Conservation (phyloP, 768 basidiomycete genomes). For the Daedaleopsis sinensis region DNA sequence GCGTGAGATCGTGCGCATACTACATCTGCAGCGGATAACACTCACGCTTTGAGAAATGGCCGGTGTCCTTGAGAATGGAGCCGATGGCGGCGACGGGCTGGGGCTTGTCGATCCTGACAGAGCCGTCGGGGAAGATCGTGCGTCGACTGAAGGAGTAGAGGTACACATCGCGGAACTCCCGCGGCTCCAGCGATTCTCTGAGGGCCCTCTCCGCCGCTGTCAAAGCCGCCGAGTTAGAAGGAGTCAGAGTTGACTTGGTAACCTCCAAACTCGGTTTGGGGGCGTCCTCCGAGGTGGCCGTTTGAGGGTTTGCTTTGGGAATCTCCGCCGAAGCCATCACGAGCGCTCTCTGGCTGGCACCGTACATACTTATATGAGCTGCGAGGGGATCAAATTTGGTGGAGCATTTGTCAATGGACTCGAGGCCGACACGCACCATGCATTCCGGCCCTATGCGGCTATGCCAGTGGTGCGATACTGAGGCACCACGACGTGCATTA, state of each 20-base stretch:
- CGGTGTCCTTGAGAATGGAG: slow-evolving; percentile 10
- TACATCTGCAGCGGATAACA: background rate
- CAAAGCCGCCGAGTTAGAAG: background rate
- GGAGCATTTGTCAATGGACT: no score
- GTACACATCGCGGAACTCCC: slow-evolving; percentile 9
- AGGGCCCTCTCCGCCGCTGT: slow-evolving; percentile 6
- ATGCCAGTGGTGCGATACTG: no score
- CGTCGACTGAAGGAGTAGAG: slow-evolving; percentile 20
- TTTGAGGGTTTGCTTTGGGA: no score
- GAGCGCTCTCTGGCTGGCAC: no score
- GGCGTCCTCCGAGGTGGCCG: no score
- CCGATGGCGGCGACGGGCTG: slow-evolving; percentile 15
- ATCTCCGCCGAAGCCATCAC: no score
- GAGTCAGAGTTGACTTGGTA: background rate
- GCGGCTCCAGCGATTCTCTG: slow-evolving; percentile 3
- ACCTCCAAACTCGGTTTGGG: no score
- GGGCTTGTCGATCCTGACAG: slow-evolving; percentile 11
- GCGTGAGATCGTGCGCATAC: background rate
- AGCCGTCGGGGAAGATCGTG: background rate
- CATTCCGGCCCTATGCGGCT: no score
- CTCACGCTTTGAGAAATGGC: slow-evolving; percentile 18
- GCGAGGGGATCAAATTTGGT: no score
- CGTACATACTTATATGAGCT: no score
- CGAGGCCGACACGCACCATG: no score
- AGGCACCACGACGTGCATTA: no score